phyloP scores from a whole-genome alignment of 2,329 filamentous ascomycete species.

The Colletotrichum kahawae region DNA sequence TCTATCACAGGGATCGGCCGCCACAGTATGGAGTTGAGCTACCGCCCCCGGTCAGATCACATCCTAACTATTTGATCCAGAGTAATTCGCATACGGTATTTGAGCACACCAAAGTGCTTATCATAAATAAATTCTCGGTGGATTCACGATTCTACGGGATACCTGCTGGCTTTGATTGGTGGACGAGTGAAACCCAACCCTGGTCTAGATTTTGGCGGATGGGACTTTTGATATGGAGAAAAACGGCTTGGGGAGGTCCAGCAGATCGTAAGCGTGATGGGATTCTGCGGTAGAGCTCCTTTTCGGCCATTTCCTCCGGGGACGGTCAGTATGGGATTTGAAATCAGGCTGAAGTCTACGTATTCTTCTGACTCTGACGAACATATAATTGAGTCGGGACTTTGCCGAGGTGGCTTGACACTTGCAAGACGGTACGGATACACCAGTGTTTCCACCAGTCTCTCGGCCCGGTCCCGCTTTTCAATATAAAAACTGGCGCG shows the following conservation, averaged over 20 bases:
- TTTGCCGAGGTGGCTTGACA: not conserved
- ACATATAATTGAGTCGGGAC: not conserved
- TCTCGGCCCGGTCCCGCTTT: not conserved
- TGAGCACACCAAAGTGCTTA: not conserved
- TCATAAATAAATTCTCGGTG: not conserved
- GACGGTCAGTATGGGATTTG: not conserved
- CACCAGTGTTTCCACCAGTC: not conserved
- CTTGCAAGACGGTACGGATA: not conserved
- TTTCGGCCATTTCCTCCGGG: not conserved
- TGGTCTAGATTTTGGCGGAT: not conserved
- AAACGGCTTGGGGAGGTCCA: not conserved
- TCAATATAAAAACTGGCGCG: not conserved
- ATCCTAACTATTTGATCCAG: not conserved
- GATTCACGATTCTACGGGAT: not conserved
- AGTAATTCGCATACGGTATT: not conserved
- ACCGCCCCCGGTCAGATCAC: not conserved
- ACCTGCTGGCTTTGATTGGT: not conserved
- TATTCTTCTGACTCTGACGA: not conserved
- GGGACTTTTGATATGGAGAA: not conserved
- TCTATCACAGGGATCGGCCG: not conserved
- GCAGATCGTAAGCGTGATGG: not conserved
- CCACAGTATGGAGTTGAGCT: not conserved
- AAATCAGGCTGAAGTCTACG: not conserved
- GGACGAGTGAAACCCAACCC: not conserved
- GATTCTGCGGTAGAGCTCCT: not conserved